Base-by-base conservation (phyloP, 805 yeast species). In the Teunomyces kruisii region DNA sequence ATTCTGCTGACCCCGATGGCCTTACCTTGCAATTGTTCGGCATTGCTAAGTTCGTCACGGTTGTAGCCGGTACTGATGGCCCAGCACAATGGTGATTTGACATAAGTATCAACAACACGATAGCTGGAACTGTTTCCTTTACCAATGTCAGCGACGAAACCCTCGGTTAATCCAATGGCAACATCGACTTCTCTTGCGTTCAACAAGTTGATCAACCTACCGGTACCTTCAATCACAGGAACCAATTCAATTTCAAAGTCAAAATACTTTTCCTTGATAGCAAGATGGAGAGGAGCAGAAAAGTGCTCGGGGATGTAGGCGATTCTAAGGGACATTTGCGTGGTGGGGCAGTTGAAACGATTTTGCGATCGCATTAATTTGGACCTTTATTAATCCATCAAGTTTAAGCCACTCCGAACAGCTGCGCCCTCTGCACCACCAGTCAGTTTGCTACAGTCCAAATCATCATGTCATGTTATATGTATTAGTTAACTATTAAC, bases 251-350 rank as follows among this genome's bases (percentile, higher is more conserved):
- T 77, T 2, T 76, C 74, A 6, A 88, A 53, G 5, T 61, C 61
- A 58, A 78, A 87, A 56, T 62, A 84, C 0, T 84, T 84, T 40
- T 87, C 74, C 39, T 69, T 49, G 47, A 74, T 58, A 4, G 96
- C 96, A 57, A 88, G 80, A 49, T 81, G 81, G 51, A 90, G 69
- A 4, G 97, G 97, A 0, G 96, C 86, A 32, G 94, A 83, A 58
- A 89, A 91, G 61, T 91, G 97, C 64, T 90, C 97, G 2, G 97
- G 97, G 42, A 90, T 82, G 66, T 80, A 86, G 2, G 96, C 97
- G 24, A 90, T 86, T 57, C 63, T 79, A 26, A 82, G 52, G 19
- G 50, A 37, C 49, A 48, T 48, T 32, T 10, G 10, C 15, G 40
- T 42, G 22, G 28, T 17, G 3, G 15, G 16, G 6, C 4, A 35